Base-by-base conservation (phyloP, 1,284 basidiomycete genomes). In the Gomphus bonarii region DNA sequence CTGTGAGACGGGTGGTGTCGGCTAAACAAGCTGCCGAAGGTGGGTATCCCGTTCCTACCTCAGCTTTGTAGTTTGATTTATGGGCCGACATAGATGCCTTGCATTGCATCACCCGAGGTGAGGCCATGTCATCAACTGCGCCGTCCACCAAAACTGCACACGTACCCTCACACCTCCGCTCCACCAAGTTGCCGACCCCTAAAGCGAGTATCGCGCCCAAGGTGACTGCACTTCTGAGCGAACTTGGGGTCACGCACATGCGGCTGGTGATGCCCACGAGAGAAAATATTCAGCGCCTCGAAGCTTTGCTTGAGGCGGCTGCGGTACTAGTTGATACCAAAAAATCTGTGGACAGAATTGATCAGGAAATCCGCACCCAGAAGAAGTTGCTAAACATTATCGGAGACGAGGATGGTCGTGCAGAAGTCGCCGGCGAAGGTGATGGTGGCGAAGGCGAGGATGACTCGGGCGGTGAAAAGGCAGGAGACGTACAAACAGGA, bases 191-290 rank as follows among this genome's bases (percentile, higher is more conserved):
- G 43, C 85, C 91, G 0, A 69, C 75, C 36, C 85, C 90, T 20
- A 94, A 91, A 68, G 73, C 83, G 2, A 78, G 82, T 46, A 75
- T 86, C n/a, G 79, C 81, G 3, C 81, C 80, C 58, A 80, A 88
- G 73, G 81, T 95, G 63, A 77, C 80, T 3, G 82, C 87, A 59
- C 77, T 85, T 14, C 76, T 97, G 22, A 69, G 76, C 16, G 91
- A 95, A 68, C 75, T 94, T 16, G 85, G 85, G 12, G 73, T 95
- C 38, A 79, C 77, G n/a, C 76, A 83, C 60, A 76, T 77, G 16
- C 80, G 87, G 12, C 77, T 97, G 54, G 87, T 95, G 61, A 95
- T 97, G 91, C 93, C 94, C 14, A 95, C 94, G 1, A 77, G 82
- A 35, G 81, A 84, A 30, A 95, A 91, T 62, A 75, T 85, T 54